phyloP scores from a whole-genome alignment of 2,329 filamentous ascomycete species.

The Aspergillus puulaauensis region DNA sequence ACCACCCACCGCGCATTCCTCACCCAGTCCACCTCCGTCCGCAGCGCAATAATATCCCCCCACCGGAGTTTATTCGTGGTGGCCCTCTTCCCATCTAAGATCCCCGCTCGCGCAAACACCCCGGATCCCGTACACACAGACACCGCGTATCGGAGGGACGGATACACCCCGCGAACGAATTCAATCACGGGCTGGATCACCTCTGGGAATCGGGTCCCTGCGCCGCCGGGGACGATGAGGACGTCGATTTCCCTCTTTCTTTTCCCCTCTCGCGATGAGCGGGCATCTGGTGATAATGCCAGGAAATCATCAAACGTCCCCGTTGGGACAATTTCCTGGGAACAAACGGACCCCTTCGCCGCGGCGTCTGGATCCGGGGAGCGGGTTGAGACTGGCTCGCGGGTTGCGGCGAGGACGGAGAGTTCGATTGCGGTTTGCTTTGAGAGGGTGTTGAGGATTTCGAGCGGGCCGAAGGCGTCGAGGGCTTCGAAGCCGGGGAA shows the following conservation, averaged over 20 bases:
- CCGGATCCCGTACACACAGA: conserved; percentile 67
- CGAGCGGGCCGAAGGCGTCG: conserved; percentile 48
- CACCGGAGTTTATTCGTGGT: conserved; percentile 56
- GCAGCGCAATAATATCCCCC: neutral
- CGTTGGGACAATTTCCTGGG: conserved; percentile 47
- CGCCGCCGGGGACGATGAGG: conserved; percentile 65
- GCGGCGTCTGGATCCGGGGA: conserved; percentile 14
- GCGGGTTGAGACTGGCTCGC: conserved; percentile 32
- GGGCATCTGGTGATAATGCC: conserved; percentile 43
- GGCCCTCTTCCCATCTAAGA: conserved; percentile 60
- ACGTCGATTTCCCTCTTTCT: conserved; percentile 50
- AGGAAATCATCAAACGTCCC: conserved; percentile 51
- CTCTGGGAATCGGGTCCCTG: conserved; percentile 43
- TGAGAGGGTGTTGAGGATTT: conserved; percentile 43
- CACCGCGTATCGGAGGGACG: conserved; percentile 55
- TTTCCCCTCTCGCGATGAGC: too few relatives aligned
- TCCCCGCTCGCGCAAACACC: conserved; percentile 57
- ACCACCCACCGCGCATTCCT: conserved; percentile 61
- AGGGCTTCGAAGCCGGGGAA: conserved; percentile 46
- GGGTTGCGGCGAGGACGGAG: conserved; percentile 32
- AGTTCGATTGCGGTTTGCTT: conserved; percentile 21
- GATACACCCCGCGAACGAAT: conserved; percentile 49
- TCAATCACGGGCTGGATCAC: conserved; percentile 37
- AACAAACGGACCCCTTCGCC: conserved; percentile 15
- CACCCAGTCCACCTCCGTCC: conserved; percentile 44